Evolutionary conservation across 805 yeast genomes (phyloP).

Genomic region (Starmerella apicola): DNA sequence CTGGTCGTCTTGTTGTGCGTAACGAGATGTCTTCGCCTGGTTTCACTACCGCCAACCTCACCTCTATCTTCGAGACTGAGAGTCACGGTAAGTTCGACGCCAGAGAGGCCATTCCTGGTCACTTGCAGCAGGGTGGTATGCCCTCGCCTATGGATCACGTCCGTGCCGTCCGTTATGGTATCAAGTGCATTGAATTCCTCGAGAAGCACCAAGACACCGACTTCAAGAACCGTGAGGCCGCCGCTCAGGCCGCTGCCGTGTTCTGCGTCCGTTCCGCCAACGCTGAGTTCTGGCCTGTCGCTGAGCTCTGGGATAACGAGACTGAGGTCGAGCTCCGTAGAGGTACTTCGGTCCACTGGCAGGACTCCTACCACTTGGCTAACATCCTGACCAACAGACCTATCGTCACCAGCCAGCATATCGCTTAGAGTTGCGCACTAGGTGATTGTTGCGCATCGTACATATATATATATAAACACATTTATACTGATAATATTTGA

Average conservation of each 20-base stretch:
- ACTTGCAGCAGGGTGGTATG: slow-evolving; percentile 92
- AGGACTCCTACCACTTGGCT: slow-evolving; percentile 56
- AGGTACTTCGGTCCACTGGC: slow-evolving; percentile 85
- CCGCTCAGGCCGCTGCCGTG: slow-evolving; percentile 39
- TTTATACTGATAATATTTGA: background rate
- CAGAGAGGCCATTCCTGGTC: slow-evolving; percentile 94
- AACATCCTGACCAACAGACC: slow-evolving; percentile 56
- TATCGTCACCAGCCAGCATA: slow-evolving; percentile 7
- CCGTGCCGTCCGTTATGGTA: slow-evolving; percentile 77
- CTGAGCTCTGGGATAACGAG: slow-evolving; percentile 73
- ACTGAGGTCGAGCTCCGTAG: slow-evolving; percentile 70
- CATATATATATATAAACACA: background rate
- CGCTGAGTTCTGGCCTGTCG: slow-evolving; percentile 58
- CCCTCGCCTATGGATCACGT: slow-evolving; percentile 94
- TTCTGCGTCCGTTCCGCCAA: slow-evolving; percentile 73
- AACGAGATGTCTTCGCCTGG: slow-evolving; percentile 73
- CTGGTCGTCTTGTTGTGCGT: slow-evolving; percentile 77
- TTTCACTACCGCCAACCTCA: slow-evolving; percentile 68
- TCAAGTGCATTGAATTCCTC: slow-evolving; percentile 77
- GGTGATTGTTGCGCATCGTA: no score
- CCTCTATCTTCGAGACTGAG: slow-evolving; percentile 72
- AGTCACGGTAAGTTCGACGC: slow-evolving; percentile 70
- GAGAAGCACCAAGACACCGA: slow-evolving; percentile 37
- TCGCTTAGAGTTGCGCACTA: no score
- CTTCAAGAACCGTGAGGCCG: slow-evolving; percentile 14